Conservation (phyloP, 495 filamentous ascomycete genomes). For the Podospora pseudocomata region DNA sequence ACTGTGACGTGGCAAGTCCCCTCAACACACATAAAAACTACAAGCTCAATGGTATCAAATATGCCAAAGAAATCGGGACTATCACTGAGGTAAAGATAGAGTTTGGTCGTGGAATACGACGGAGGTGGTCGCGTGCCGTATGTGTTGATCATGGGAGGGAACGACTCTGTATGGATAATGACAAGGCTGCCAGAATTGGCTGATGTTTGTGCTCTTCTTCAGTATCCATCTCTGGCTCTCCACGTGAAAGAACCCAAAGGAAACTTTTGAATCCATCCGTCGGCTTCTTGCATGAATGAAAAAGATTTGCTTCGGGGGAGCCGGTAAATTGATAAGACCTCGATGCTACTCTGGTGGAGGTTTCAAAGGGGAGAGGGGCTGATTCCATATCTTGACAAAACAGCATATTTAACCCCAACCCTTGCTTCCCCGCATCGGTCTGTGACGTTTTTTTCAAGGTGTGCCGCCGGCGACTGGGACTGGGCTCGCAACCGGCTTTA, state of each 20-base stretch:
- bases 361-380: background rate
- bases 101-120: background rate
- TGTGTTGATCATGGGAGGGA: background rate
- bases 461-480: background rate
- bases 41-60: background rate
- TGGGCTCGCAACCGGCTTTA: slow-evolving; percentile 2
- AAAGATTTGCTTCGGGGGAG: background rate
- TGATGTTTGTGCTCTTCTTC: background rate
- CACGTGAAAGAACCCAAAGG: background rate
- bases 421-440: background rate
- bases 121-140: background rate
- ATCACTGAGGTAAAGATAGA: too few relatives aligned
- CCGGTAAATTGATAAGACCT: background rate
- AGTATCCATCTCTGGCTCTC: background rate
- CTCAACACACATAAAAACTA: background rate
- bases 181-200: background rate
- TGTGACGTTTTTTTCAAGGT: background rate
- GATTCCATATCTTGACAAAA: background rate
- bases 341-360: background rate
- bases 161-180: background rate
- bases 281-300: background rate
- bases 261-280: background rate
- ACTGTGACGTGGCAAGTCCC: background rate
- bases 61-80: background rate
- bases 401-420: background rate